Evolutionary conservation across 2,329 filamentous ascomycete species (phyloP), one percentile per base, ranked within the genome.

Genomic region (Alternaria sp.): DNA sequence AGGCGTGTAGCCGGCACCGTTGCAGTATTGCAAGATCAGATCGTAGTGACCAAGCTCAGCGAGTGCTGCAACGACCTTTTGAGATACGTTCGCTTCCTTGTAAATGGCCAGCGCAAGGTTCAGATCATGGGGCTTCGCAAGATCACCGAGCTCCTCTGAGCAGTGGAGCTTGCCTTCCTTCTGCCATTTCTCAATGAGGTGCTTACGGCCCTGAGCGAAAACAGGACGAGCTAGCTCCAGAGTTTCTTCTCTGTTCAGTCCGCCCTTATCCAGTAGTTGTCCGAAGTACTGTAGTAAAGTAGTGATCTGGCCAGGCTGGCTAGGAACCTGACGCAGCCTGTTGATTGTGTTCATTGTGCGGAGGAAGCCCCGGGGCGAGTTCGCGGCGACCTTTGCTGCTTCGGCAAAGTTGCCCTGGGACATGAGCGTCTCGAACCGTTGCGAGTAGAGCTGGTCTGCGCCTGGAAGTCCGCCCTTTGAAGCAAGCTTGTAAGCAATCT

Each of bases 251-350:
- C 90, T 89, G 82, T 99, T 99, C 46, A 99, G 84, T 28, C 88
- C 87, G 60, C 95, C 94, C 86, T 99, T 97, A 79, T 99, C 96
- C 34, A 99, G 86, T 44, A 99, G 86, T 87, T 97, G 93, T 64
- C 95, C 95, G 71, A 99, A 99, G 82, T 99, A 99, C 78, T 98
- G 95, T 54, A 99, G 85, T 61, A 97, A 97, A 70, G 93, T 90
- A 1, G 95, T 97, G 82, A 99, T 92, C 78, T 96, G 92, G 45
- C 93, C 92, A 34, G 90, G 90, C 69, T 92, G 88, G 63, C 90
- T 87, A 14, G 93, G 92, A 16, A 96, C 85, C 57, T 87, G 88
- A 87, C 98, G 98, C 84, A 99, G 96, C 71, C 92, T 90, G 81
- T 97, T 94, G 77, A 99, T 98, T 7, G 95, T 99, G 75, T 97